A percentile compares a stretch with the other conserved stretches of the same genome.
Evolutionary conservation across 2,329 filamentous ascomycete genomes (phyloP).

Genomic region (Neonectria coccinea): DNA sequence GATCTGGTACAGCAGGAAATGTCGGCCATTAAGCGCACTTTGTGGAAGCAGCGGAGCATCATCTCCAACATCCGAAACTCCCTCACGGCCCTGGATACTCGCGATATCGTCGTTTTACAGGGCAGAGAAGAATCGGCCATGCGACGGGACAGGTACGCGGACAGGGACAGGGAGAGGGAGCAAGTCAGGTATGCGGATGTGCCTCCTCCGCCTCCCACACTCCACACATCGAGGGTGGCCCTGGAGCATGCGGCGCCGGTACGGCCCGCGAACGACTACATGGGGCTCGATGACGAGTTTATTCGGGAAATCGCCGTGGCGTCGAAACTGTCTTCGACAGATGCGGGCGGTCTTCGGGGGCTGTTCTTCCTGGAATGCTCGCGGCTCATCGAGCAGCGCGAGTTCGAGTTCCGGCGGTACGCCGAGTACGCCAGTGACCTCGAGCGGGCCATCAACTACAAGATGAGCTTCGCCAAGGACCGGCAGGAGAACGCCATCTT

Average conservation of each 20-base stretch:
- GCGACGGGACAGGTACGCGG: conserved; percentile 24
- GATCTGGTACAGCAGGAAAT: conserved; percentile 57
- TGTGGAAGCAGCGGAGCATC: conserved; percentile 50
- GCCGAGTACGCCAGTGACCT: conserved; percentile 48
- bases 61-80: conserved; percentile 45
- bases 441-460: conserved; percentile 48
- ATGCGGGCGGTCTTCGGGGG: conserved; percentile 53
- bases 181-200: neutral
- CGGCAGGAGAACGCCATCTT: conserved; percentile 62
- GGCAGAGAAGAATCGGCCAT: conserved; percentile 24
- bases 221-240: conserved; percentile 23
- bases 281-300: conserved; percentile 41
- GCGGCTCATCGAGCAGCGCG: conserved; percentile 52
- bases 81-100: conserved; percentile 33
- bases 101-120: conserved; percentile 28
- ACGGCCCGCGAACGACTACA: conserved; percentile 37
- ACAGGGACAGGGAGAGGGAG: conserved; percentile 11
- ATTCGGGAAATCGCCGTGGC: conserved; percentile 44
- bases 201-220: conserved; percentile 7
- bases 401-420: conserved; percentile 49
- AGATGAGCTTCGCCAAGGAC: conserved; percentile 56
- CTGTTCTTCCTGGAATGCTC: conserved; percentile 55
- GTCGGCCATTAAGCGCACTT: conserved; percentile 51
- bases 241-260: conserved; percentile 15
- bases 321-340: conserved; percentile 52